Base-by-base conservation (phyloP, 2,329 filamentous ascomycete genomes). In the Periglandula ipomoeae region DNA sequence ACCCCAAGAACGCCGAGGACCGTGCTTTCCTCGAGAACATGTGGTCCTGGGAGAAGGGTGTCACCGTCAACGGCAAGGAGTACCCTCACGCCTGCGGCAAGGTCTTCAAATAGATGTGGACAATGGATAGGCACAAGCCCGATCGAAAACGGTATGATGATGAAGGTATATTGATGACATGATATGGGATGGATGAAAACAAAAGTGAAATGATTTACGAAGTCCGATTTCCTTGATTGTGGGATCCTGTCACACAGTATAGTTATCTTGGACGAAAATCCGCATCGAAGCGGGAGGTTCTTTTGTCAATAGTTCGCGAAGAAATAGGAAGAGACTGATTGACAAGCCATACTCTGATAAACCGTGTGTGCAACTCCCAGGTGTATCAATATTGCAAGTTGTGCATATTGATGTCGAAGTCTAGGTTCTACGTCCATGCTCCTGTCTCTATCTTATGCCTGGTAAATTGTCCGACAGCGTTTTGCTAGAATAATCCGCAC, bases 11-110 rank as follows among this genome's bases (percentile, higher is more conserved):
- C 69, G 69, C 79, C 48, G 89, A 90, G 71, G 88, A 97, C 79
- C 82, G 79, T 66, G 84, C 86, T 68, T 90, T 87, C 68, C 76
- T 98, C 65, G 82, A 93, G 65, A 82, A 86, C 67, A 78, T 85
- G 73, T 98, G 93, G 93, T 76, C 81, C 55, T 95, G 89, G 87
- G 93, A 97, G 70, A 86, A 88, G 76, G 83, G 87, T 58, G 74
- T 90, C 63, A 74, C 73, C 56, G 79, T 89, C 64, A 72, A 85
- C 64, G 91, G 86, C 76, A 96, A 97, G 86, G 80, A 84, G 66
- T 94, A 90, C 75, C 74, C 82, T 69, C 88, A 85, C 76, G 86
- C 86, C 65, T 85, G 89, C 64, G 93, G 93, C 69, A 96, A 97
- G 83, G 89, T 97, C 70, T 97, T 96, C 87, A 97, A 97, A 81